Conservation (phyloP, 139 green algal species). For the Chlorella sp. region DNA sequence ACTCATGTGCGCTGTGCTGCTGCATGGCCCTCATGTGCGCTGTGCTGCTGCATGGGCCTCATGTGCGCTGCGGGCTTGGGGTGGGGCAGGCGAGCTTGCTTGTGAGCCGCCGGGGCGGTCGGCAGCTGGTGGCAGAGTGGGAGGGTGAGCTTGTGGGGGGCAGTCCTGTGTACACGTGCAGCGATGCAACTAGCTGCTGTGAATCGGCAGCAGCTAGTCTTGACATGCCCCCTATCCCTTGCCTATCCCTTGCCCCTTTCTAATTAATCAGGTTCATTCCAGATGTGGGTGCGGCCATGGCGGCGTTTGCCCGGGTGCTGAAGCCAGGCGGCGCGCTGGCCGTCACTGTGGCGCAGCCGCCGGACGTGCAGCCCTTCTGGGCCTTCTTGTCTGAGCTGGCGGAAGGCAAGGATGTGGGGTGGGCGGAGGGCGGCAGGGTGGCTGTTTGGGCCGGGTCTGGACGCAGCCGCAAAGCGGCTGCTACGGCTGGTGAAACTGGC, state of each 20-base stretch:
- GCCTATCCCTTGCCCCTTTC: not conserved
- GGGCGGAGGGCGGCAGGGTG: too few relatives aligned
- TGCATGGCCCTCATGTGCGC: not conserved
- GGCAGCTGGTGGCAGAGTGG: too few relatives aligned
- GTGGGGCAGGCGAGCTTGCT: too few relatives aligned
- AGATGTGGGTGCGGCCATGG: not conserved
- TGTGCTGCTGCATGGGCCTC: too few relatives aligned
- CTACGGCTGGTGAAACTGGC: too few relatives aligned
- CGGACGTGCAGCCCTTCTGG: not conserved
- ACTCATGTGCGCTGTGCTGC: not conserved
- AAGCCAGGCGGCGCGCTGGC: conserved; percentile 13
- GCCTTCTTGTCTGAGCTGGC: not conserved
- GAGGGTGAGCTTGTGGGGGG: too few relatives aligned
- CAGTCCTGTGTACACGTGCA: too few relatives aligned
- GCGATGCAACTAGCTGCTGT: too few relatives aligned
- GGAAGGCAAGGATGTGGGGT: not conserved
- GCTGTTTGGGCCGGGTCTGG: too few relatives aligned
- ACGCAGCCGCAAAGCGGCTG: too few relatives aligned
- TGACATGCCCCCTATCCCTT: not conserved
- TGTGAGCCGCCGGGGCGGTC: too few relatives aligned
- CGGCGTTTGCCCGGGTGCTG: not conserved
- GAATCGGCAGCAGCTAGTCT: not conserved
- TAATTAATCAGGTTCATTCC: not conserved
- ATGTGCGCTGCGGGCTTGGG: too few relatives aligned
- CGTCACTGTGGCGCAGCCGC: not conserved